phyloP scores from a whole-genome alignment of 805 yeast genomes.

The Saturnispora zaruensis region DNA sequence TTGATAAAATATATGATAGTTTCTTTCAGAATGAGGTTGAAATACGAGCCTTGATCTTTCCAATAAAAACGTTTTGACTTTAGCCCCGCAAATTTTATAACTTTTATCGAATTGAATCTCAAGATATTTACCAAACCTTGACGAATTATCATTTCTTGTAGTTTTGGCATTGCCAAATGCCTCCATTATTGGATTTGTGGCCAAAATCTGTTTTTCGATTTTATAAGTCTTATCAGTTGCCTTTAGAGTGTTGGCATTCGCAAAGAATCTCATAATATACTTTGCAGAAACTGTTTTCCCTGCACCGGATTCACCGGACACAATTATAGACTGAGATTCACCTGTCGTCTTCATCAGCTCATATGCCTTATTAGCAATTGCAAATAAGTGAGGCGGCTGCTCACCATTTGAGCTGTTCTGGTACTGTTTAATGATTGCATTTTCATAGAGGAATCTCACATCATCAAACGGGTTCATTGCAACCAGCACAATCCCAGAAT shows the following conservation, averaged over 20 bases:
- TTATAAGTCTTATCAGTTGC: slow-evolving; percentile 46
- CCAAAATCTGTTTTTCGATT: slow-evolving; percentile 87
- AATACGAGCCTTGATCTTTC: slow-evolving; percentile 92
- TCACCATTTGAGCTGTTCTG: slow-evolving; percentile 89
- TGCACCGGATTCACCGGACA: slow-evolving; percentile 98
- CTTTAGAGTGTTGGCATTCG: slow-evolving; percentile 60
- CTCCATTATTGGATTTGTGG: slow-evolving; percentile 96
- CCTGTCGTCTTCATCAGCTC: slow-evolving; percentile 80
- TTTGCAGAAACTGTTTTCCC: slow-evolving; percentile 97
- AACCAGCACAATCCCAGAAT: slow-evolving; percentile 91
- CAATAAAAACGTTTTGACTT: slow-evolving; percentile 82
- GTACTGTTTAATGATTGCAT: slow-evolving; percentile 86
- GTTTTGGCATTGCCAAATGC: slow-evolving; percentile 98
- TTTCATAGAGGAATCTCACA: slow-evolving; percentile 80
- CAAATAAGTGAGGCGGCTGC: slow-evolving; percentile 91
- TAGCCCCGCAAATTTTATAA: slow-evolving; percentile 84
- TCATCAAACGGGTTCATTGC: slow-evolving; percentile 94
- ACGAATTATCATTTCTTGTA: slow-evolving; percentile 92
- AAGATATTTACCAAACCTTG: slow-evolving; percentile 92
- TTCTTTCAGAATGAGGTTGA: slow-evolving; percentile 81
- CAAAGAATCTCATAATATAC: slow-evolving; percentile 95
- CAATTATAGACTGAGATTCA: slow-evolving; percentile 89
- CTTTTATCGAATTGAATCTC: slow-evolving; percentile 76
- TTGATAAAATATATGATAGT: slow-evolving; percentile 93
- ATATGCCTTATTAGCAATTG: slow-evolving; percentile 96